Conservation (phyloP, 257 asterid species). For the Jaltomata sinuosa region DNA sequence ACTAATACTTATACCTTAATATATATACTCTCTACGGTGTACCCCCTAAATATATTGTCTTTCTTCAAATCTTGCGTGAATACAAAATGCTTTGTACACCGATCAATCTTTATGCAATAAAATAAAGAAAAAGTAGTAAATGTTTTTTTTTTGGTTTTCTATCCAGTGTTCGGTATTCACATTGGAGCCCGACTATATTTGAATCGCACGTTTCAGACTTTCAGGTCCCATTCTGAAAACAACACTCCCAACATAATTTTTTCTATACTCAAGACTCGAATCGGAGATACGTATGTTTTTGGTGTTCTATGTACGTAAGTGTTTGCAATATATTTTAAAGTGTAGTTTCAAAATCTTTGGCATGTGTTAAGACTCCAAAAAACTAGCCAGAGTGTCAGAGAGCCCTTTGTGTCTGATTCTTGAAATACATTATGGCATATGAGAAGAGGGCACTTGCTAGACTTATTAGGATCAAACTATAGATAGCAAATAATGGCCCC, state of each 20-base stretch:
- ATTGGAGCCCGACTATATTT: too few species aligned
- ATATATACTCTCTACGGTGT: too few species aligned
- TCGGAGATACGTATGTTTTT: too few species aligned
- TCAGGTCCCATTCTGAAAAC: too few species aligned
- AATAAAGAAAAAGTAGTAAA: neutral
- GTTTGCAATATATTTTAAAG: neutral
- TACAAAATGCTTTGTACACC: neutral
- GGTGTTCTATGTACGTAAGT: neutral
- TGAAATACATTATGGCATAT: neutral
- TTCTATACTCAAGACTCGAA: too few species aligned
- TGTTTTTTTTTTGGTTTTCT: neutral
- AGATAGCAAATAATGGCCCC: neutral
- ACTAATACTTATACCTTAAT: too few species aligned
- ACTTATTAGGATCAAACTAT: constrained; percentile 12
- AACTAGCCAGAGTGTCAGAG: neutral
- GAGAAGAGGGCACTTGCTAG: neutral
- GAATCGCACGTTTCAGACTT: too few species aligned
- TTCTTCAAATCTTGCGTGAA: neutral
- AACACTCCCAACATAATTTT: too few species aligned
- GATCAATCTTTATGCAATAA: too few species aligned
- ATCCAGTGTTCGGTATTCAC: too few species aligned
- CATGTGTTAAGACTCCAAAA: neutral
- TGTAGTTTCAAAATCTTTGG: neutral
- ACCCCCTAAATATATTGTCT: too few species aligned
- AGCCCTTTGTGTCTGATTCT: constrained; percentile 3